A percentile compares a stretch with the other conserved stretches of the same genome.
Conservation (phyloP, 352 stramenopile species). For the Globisporangium rhizosaccharum region DNA sequence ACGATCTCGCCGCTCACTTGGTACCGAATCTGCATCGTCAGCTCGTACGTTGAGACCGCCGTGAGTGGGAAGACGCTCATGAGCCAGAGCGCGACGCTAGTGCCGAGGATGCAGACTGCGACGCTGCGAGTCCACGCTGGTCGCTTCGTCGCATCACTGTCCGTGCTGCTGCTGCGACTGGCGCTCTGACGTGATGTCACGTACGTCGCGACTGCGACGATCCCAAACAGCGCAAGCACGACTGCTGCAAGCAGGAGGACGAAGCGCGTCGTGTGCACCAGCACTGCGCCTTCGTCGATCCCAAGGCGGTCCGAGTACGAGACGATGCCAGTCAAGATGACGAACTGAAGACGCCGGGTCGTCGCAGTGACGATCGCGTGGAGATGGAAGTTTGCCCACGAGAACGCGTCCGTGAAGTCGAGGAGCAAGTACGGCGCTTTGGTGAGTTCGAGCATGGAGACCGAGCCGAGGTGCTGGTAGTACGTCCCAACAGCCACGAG, state of each 20-base stretch:
- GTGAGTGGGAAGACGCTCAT: constrained; percentile 53
- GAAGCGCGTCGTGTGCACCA: constrained; percentile 32
- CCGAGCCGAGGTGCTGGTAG: constrained; percentile 64
- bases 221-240: constrained; percentile 35
- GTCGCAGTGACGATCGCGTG: constrained; percentile 30
- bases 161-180: not conserved
- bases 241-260: constrained; percentile 38
- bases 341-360: constrained; percentile 31
- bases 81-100: constrained; percentile 46
- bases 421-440: constrained; percentile 73
- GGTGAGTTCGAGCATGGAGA: constrained; percentile 67
- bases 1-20: constrained; percentile 31
- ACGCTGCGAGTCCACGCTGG: constrained; percentile 28
- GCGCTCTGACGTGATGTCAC: not conserved
- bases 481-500: constrained; percentile 52
- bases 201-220: constrained; percentile 7
- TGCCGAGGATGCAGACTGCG: constrained; percentile 43
- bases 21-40: constrained; percentile 61
- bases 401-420: constrained; percentile 74
- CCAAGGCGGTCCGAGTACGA: constrained; percentile 63
- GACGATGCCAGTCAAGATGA: constrained; percentile 66
- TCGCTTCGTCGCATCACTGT: constrained; percentile 3
- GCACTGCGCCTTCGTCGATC: constrained; percentile 41
- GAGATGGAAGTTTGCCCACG: constrained; percentile 58
- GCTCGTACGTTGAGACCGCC: constrained; percentile 50